Base-by-base conservation (phyloP, 2,329 filamentous ascomycete genomes). In the Intubia oerlemansii region DNA sequence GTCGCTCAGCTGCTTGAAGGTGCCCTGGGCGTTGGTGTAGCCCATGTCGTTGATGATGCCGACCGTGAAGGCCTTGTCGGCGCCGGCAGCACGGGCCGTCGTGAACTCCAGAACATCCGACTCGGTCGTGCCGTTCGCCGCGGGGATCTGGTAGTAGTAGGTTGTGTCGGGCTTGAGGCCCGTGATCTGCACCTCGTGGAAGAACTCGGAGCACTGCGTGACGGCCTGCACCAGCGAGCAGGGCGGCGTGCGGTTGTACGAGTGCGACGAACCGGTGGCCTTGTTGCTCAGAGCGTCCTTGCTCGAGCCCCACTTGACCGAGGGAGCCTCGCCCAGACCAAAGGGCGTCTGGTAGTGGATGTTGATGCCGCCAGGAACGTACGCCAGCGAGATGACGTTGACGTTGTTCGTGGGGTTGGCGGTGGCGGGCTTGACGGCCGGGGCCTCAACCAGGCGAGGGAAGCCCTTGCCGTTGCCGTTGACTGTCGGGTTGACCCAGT, bases 271-370 rank as follows among this genome's bases (percentile, higher is more conserved):
- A 10, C 58, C 57, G 14, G 39, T 46, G 2, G 50, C 49, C 11
- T 38, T 44, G 14, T 49, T 39, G 32, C 40, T 36, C 37, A 62
- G 37, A 5, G 44, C 33, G 9, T 38, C 24, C 2, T 46, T 40
- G 30, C 36, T 34, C 18, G 38, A 45, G 9, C 59, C 59, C 52
- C 54, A 62, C 12, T 45, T 42, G 4, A 63, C 45, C 1, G 46
- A 41, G 0, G 59, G 58, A 5, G 43, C 36, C n/a, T 38, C 41
- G 10, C 52, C 54, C n/a, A 63, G 42, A 6, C 59, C 58, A 36
- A 62, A 63, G 0, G 59, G 56, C 1, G 59, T 62, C 43, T 62
- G 59, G 40, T 52, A 63, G 42, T 62, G 58, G 31, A 62, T 50
- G 39, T 58, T 59, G 39, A 62, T 54, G 19, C 58, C 59, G 28